phyloP scores from a whole-genome alignment of 2,329 filamentous ascomycete genomes.

The Colletotrichum gigasporum region DNA sequence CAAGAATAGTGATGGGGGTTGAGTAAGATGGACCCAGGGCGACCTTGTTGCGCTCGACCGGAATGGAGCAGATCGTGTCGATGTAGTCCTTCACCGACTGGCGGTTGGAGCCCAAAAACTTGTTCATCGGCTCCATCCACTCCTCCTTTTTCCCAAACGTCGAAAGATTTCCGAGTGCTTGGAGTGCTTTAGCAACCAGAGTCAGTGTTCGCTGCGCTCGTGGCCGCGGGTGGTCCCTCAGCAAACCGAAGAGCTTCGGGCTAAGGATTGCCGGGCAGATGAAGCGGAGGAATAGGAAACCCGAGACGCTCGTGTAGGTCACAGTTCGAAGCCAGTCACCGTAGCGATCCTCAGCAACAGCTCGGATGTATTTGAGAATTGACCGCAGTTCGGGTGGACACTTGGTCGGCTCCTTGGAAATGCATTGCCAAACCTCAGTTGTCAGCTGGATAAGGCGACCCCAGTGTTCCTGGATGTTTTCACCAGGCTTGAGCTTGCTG shows the following conservation, averaged over 20 bases:
- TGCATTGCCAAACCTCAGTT: slow-evolving; percentile 85
- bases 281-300: slow-evolving; percentile 93
- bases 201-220: slow-evolving; percentile 89
- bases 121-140: slow-evolving; percentile 99
- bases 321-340: slow-evolving; percentile 91
- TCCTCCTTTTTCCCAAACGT: slow-evolving; percentile 93
- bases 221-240: slow-evolving; percentile 83
- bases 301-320: slow-evolving; percentile 92
- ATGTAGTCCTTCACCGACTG: slow-evolving; percentile 87
- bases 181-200: slow-evolving; percentile 89
- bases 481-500: slow-evolving; percentile 71
- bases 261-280: slow-evolving; percentile 97
- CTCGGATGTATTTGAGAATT: slow-evolving; percentile 89
- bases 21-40: slow-evolving; percentile 77
- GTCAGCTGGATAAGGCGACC: slow-evolving; percentile 78
- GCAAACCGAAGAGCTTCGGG: slow-evolving; percentile 88
- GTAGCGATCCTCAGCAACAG: slow-evolving; percentile 93
- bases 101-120: slow-evolving; percentile 79
- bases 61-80: slow-evolving; percentile 85
- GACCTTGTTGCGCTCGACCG: slow-evolving; percentile 72
- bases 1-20: slow-evolving; percentile 89
- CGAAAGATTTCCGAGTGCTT: slow-evolving; percentile 89
- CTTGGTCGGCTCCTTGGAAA: slow-evolving; percentile 76
- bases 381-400: slow-evolving; percentile 84
- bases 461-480: slow-evolving; percentile 89